Conservation (phyloP, 768 basidiomycete genomes). For the Amanita jacksonii region DNA sequence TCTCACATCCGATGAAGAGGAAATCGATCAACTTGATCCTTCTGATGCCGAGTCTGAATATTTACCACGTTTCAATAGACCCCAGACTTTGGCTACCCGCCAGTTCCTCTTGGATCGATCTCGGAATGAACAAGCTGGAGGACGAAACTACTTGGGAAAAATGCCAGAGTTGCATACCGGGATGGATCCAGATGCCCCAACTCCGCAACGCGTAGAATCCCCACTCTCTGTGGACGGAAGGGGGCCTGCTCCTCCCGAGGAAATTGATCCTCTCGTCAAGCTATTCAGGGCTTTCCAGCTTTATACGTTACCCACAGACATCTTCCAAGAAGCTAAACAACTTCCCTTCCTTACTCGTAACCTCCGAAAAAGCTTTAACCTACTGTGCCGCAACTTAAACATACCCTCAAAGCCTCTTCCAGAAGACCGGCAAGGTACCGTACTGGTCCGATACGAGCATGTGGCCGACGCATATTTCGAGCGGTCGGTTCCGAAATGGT, state of each 20-base stretch:
- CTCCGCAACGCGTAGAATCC: no score
- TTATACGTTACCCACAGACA: constrained; percentile 21
- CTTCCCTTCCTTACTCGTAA: constrained; percentile 53
- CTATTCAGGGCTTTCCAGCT: constrained; percentile 27
- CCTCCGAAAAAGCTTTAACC: constrained; percentile 37
- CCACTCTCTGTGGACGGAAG: no score
- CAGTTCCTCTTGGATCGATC: no score
- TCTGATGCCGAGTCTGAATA: constrained; percentile 1
- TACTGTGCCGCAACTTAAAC: constrained; percentile 27
- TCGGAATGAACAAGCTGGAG: no score
- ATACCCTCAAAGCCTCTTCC: constrained; percentile 21
- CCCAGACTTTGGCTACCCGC: no score
- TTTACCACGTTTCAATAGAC: not conserved
- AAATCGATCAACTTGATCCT: constrained; percentile 11
- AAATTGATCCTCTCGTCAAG: constrained; percentile 19
- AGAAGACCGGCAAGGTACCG: constrained; percentile 14
- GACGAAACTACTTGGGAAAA: no score
- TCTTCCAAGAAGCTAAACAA: constrained; percentile 27
- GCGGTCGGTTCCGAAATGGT: constrained; percentile 11
- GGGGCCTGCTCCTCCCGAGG: not conserved
- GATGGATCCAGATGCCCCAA: no score
- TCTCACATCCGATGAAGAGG: not conserved
- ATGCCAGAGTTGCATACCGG: no score
- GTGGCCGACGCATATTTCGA: constrained; percentile 9
- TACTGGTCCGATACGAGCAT: constrained; percentile 19